Conservation (phyloP, 2,329 filamentous ascomycete species). For the Aspergillus vadensis region DNA sequence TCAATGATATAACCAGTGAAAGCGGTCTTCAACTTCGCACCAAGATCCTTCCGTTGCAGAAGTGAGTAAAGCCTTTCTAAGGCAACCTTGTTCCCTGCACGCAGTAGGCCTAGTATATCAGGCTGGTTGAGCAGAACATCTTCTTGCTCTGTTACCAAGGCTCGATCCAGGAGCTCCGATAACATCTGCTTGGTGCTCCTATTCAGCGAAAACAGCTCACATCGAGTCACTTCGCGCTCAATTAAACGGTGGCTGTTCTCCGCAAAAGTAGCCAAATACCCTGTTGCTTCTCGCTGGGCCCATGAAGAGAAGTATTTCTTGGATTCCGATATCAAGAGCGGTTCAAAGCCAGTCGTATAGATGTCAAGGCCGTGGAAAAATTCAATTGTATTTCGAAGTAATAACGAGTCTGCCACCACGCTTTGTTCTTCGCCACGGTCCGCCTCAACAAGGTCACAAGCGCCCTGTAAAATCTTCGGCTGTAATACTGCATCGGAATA, state of each 20-base stretch:
- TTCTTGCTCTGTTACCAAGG: conserved; percentile 70
- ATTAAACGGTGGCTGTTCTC: conserved; percentile 69
- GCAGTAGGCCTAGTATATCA: conserved; percentile 72
- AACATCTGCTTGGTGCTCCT: conserved; percentile 78
- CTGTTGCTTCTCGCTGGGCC: conserved; percentile 65
- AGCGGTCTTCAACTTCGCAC: conserved; percentile 67
- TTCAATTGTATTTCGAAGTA: conserved; percentile 74
- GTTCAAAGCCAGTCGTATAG: conserved; percentile 79
- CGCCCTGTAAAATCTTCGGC: conserved; percentile 62
- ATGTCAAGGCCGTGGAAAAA: conserved; percentile 85
- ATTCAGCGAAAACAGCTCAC: conserved; percentile 79
- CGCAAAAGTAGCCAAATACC: conserved; percentile 74
- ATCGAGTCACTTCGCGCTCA: conserved; percentile 70
- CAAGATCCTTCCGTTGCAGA: conserved; percentile 70
- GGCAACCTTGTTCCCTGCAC: conserved; percentile 67
- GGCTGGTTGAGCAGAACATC: conserved; percentile 65
- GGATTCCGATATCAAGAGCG: conserved; percentile 68
- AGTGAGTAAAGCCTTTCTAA: conserved; percentile 77
- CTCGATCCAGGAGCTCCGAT: conserved; percentile 70
- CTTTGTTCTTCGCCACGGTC: conserved; percentile 63
- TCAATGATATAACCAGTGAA: conserved; percentile 79
- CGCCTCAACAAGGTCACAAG: conserved; percentile 73
- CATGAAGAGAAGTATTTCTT: conserved; percentile 69
- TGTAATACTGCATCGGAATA: conserved; percentile 58
- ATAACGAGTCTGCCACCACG: conserved; percentile 58